Evolutionary conservation across 2,329 filamentous ascomycete genomes (phyloP), one percentile per base, ranked within the genome.

Genomic region (Aspergillus fumigatus): DNA sequence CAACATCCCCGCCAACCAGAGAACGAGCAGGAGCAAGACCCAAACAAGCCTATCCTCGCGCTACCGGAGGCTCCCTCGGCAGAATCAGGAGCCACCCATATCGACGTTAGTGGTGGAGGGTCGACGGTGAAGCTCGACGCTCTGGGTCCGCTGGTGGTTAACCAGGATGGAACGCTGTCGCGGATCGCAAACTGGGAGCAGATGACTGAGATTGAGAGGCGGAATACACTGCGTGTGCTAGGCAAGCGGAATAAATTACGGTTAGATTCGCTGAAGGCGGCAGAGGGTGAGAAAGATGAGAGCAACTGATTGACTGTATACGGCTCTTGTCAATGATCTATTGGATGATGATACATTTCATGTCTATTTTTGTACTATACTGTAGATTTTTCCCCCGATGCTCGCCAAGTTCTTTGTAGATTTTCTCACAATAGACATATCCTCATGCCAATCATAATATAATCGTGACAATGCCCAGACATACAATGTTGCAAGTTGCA

Each of bases 1-100:
- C 49, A 62, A 41, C 10, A 51, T 2, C 58, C 58, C 29, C 50
- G 62, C 32, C 41, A 57, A 45, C 51, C 53, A 9, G 55, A 56
- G 48, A 54, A 55, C 48, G 25, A 52, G 17, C 29, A 60, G 25
- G 21, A 48, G 21, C 48, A 49, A 17, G 38, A 51, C 1, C 56
- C 48, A 32, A 50, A 59, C 7, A 55, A 64, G 43, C 59, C 62
- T 70, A 87, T 88, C 35, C 88, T 92, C 58, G 92, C 90, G 23
- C 63, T 87, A 0, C 89, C 89, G 25, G 88, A 88, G 7, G 86
- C 82, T 62, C 88, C 92, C 73, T 84, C 91, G 65, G 88, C 88
- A 65, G 87, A 90, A 72, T 92, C 91, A 75, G 82, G 88, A 48
- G 91, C 94, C 78, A 96, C 88, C 86, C 92, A 93, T 80, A 89